Evolutionary conservation across 2,329 filamentous ascomycete species (phyloP), one percentile per base, ranked within the genome.

Genomic region (Sporothrix curviconia): DNA sequence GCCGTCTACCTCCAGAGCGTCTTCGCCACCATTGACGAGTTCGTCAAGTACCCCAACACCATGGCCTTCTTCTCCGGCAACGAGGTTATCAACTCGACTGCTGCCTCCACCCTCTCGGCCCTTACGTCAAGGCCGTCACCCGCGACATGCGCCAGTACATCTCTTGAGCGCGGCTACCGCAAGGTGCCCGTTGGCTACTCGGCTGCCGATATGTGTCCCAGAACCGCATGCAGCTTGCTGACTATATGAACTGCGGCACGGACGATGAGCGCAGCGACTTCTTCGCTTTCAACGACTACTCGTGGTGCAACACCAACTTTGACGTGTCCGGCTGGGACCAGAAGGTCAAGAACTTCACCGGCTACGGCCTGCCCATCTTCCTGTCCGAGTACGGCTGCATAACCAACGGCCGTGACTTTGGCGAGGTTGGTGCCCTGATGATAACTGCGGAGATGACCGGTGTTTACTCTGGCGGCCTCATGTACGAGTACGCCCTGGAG

Each of bases 371-470:
- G 55, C 90, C 92, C 59, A 86, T 96, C 68, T 96, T 96, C 83
- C 81, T 99, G 55, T 96, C 92, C 52, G 94, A 97, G 73, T 97
- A 88, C 70, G 94, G 94, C 61, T 99, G 94, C 78, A 90, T 70
- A 74, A 87, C 82, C 69, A 91, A 89, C 78, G 82, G 77, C 60
- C 92, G 92, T 66, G 77, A 86, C 67, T 99, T 96, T 68, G 78
- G 84, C 59, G 92, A 96, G 76, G 75, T 96, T 54, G 72, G 73
- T 49, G 79, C 92, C 46, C 79, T 99, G 58, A 97, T 96, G 86
- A n/a, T n/a, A 82, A 77, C 73, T 74, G n/a, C 72, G 19, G 71
- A 96, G 60, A 97, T 97, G 92, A 91, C 87, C 7, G 65, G 72
- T 17, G 91, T 96, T 66, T 97, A 96, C 82, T 96, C 92, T 40